Evolutionary conservation across 78 protist species (phyloP).

Genomic region (Dictyostelium capitatum): DNA sequence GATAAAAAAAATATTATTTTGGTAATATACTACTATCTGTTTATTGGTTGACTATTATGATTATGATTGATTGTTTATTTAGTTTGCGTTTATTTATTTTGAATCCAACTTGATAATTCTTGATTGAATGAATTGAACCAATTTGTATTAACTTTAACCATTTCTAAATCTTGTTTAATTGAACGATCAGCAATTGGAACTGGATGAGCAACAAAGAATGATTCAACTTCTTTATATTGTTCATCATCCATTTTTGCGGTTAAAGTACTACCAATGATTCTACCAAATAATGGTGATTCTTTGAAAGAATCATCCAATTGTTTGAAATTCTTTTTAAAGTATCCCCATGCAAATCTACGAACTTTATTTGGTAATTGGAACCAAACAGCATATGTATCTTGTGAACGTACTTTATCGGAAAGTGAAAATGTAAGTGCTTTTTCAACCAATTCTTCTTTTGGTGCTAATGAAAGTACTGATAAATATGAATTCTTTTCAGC

Average conservation of each 20-base stretch:
- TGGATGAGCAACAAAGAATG: constrained; percentile 10
- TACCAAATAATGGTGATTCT: not conserved
- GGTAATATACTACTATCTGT: no score
- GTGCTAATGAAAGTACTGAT: not conserved
- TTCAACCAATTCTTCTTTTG: constrained; percentile 9
- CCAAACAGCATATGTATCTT: constrained; percentile 65
- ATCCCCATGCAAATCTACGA: not conserved
- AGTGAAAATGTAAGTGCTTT: constrained; percentile 49
- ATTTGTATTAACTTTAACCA: constrained; percentile 14
- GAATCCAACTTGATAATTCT: constrained; percentile 3
- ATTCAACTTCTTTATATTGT: constrained; percentile 8
- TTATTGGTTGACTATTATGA: no score
- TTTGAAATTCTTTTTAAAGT: constrained; percentile 13
- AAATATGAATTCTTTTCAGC: constrained; percentile 32
- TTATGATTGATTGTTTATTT: not conserved
- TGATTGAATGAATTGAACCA: constrained; percentile 13
- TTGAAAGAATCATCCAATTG: constrained; percentile 3
- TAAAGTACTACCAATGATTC: not conserved
- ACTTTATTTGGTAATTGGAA: not conserved
- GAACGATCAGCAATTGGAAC: constrained; percentile 40
- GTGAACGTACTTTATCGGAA: constrained; percentile 15
- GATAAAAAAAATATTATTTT: no score
- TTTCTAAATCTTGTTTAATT: constrained; percentile 51
- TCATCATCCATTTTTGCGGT: not conserved
- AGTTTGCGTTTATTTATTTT: not conserved